These are phyloP conservation scores for Fusarium sp. DNA, from an alignment of 2,329 filamentous ascomycete species.

Conservation along the genomic window DNA sequence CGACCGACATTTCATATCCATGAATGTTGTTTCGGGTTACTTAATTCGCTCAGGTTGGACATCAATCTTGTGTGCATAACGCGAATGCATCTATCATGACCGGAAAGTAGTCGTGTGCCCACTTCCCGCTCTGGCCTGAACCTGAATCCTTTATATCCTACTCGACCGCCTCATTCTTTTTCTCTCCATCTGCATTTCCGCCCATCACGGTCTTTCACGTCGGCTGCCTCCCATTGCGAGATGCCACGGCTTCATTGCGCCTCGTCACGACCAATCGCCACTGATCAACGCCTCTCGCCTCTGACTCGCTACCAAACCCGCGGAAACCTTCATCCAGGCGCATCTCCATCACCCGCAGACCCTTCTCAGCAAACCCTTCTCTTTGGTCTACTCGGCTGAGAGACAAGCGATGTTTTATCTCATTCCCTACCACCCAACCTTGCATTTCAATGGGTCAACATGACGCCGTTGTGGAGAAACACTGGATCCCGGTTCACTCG, in stretches of 20 bases:
- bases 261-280: not conserved
- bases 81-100: not conserved
- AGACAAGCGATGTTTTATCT: not conserved
- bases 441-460: conserved; percentile 33
- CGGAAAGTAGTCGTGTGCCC: conserved; percentile 13
- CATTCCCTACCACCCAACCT: conserved; percentile 21
- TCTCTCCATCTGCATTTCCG: not conserved
- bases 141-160: not conserved
- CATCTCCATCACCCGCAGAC: not conserved
- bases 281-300: not conserved
- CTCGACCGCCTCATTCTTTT: not conserved
- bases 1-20: conserved; percentile 11
- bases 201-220: not conserved
- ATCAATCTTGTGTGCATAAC: not conserved
- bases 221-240: not conserved
- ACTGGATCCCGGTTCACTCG: conserved; percentile 34
- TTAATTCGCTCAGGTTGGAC: not conserved
- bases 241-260: not conserved
- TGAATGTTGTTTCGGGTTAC: not conserved
- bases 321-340: not conserved
- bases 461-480: conserved; percentile 37
- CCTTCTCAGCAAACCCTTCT: not conserved
- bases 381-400: not conserved
- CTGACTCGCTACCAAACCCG: not conserved
- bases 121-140: conserved; percentile 14